A percentile compares a stretch with the other conserved stretches of the same genome.
Evolutionary conservation across 139 green algal genomes (phyloP).

Genomic region (Yamagishiella unicocca): DNA sequence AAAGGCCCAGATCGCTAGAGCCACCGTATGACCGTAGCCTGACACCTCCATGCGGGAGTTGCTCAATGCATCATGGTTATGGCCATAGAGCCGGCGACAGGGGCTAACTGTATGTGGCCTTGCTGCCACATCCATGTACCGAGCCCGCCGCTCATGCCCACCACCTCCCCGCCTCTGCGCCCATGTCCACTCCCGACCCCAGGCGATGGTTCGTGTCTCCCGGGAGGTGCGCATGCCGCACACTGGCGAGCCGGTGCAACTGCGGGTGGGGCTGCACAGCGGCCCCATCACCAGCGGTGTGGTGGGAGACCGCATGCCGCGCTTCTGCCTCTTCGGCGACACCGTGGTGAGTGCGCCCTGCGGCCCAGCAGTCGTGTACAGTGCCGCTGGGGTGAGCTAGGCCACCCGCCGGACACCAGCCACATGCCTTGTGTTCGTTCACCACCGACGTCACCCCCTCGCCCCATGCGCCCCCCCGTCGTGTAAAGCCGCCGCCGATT

Average conservation of each 20-base stretch:
- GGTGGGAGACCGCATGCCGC: constrained; percentile 32
- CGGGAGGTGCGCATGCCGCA: constrained; percentile 51
- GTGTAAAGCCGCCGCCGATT: not conserved
- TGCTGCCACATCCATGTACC: not conserved
- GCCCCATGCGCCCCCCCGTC: not conserved
- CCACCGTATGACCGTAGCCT: not conserved
- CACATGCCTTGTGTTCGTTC: not conserved
- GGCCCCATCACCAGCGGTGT: constrained; percentile 30
- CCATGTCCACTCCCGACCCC: not conserved
- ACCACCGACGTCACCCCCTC: too few relatives aligned
- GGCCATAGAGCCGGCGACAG: not conserved
- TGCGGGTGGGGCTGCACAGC: constrained; percentile 37
- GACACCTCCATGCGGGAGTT: not conserved
- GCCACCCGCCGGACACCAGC: not conserved
- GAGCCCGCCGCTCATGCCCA: not conserved
- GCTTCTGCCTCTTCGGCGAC: constrained; percentile 36
- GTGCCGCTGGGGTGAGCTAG: not conserved
- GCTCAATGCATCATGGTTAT: not conserved
- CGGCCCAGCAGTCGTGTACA: not conserved
- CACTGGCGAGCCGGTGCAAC: constrained; percentile 45
- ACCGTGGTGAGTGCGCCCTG: constrained; percentile 12
- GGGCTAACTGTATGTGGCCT: not conserved
- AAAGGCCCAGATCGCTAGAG: not conserved
- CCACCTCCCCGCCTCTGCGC: too few relatives aligned
- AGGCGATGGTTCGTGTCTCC: constrained; percentile 45